Conservation (phyloP, 345 rosid genomes). For the Dimocarpus longan region DNA sequence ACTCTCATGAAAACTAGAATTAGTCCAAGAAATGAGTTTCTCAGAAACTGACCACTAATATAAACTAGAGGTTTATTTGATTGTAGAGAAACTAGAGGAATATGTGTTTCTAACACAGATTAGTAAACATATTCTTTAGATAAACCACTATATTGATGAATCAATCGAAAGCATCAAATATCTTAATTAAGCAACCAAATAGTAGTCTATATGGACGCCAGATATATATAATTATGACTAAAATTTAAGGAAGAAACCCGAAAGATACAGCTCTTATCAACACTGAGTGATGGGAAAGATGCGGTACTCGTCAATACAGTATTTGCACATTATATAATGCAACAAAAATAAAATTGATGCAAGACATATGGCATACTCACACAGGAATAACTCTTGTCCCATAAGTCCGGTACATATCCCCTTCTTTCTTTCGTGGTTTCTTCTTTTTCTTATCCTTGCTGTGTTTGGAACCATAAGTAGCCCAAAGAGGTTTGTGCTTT, state of each 20-base stretch:
- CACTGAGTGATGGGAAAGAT: background rate
- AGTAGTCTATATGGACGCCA: background rate
- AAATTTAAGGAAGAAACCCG: background rate
- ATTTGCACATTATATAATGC: background rate
- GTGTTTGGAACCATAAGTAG: constrained; percentile 52
- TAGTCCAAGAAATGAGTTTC: background rate
- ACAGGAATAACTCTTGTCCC: constrained; percentile 99
- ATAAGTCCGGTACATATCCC: constrained; percentile 78
- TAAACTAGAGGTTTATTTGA: background rate
- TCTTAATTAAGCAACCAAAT: background rate
- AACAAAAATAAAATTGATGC: background rate
- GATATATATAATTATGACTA: background rate
- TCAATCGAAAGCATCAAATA: background rate
- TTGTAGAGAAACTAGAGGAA: background rate
- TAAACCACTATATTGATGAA: background rate
- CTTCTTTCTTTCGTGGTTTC: constrained; percentile 60
- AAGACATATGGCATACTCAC: constrained; percentile 49
- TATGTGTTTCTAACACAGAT: background rate
- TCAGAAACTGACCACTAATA: background rate
- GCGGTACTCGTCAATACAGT: background rate
- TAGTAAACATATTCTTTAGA: background rate
- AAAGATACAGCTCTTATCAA: background rate
- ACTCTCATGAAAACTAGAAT: background rate
- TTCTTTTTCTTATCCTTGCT: constrained; percentile 66
- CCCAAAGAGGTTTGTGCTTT: constrained; percentile 97